Evolutionary conservation across 139 green algal species (phyloP), one percentile per base, ranked within the genome.

Genomic region (Diplosphaera chodatii): DNA sequence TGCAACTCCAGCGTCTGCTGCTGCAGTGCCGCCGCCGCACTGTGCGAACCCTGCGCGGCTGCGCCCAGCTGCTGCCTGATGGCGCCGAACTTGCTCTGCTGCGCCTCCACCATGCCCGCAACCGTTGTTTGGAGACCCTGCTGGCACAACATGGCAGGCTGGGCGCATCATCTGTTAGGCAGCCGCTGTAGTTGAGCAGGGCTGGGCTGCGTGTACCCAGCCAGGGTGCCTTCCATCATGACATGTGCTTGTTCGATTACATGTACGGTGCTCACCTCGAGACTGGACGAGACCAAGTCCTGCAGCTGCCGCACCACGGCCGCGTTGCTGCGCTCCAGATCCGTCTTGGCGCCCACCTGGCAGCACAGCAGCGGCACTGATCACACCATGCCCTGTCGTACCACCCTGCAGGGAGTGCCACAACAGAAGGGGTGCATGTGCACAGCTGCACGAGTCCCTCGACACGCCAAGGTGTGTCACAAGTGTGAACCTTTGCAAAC

Each of bases 81-180:
- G 23, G 31, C 25, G 28, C 10, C 32, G 64, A 29, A 30, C 8
- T 31, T 71, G 30, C 70, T 68, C 74, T 79, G 63, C 68, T 75
- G 55, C 25, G 63, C 68, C 30, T 41, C 32, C 41, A 75, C 5
- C 6, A 72, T 66, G 10, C 23, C 68, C 1, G 34, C 29, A 4
- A 88, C 63, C 3, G 74, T 69, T 2, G 31, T 40, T 28, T 85
- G 63, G 55, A 88, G 65, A 3, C 65, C 71, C 5, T 63, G 40
- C 31, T n/a, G n/a, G n/a, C n/a, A n/a, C n/a, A n/a, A n/a, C n/a
- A n/a, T n/a, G n/a, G n/a, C n/a, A n/a, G n/a, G n/a, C n/a, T n/a
- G n/a, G n/a, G n/a, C n/a, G n/a, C n/a, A n/a, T n/a, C n/a, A n/a
- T n/a, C n/a, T n/a, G n/a, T n/a, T n/a, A n/a, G n/a, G n/a, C n/a